Conservation (phyloP, 2,329 filamentous ascomycete genomes). For the Lecanosticta acicola region DNA sequence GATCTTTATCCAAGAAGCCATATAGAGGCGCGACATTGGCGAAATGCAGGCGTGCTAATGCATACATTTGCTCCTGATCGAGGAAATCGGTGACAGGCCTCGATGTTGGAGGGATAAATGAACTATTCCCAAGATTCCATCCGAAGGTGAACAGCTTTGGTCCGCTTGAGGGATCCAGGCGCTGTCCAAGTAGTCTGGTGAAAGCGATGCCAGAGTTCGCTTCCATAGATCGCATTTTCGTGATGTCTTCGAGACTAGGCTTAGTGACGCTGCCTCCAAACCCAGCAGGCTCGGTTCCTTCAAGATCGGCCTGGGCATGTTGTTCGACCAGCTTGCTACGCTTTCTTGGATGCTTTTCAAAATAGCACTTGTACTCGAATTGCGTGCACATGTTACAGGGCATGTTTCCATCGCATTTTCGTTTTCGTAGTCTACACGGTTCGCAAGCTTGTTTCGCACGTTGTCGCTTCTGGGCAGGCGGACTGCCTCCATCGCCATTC, state of each 20-base stretch:
- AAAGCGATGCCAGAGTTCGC: slow-evolving; percentile 56
- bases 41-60: slow-evolving; percentile 47
- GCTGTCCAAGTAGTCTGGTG: slow-evolving; percentile 48
- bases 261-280: slow-evolving; percentile 15
- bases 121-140: slow-evolving; percentile 46
- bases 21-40: slow-evolving; percentile 50
- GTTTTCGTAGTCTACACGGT: slow-evolving; percentile 51
- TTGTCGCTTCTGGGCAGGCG: slow-evolving; percentile 27
- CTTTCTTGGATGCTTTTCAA: slow-evolving; percentile 36
- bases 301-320: slow-evolving; percentile 21
- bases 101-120: slow-evolving; percentile 15
- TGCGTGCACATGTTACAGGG: slow-evolving; percentile 51
- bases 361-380: slow-evolving; percentile 51
- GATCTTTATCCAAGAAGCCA: slow-evolving; percentile 42
- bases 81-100: slow-evolving; percentile 42
- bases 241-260: slow-evolving; percentile 24
- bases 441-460: slow-evolving; percentile 35
- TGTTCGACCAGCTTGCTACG: slow-evolving; percentile 31
- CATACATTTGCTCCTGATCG: slow-evolving; percentile 45
- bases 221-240: slow-evolving; percentile 43
- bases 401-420: slow-evolving; percentile 50
- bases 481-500: background rate
- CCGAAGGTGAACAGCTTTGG: slow-evolving; percentile 52
- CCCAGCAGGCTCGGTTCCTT: slow-evolving; percentile 11
- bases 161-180: slow-evolving; percentile 49